These are phyloP conservation scores for Talaromyces sp. DNA, from an alignment of 2,329 filamentous ascomycete species.

Conservation along the genomic window DNA sequence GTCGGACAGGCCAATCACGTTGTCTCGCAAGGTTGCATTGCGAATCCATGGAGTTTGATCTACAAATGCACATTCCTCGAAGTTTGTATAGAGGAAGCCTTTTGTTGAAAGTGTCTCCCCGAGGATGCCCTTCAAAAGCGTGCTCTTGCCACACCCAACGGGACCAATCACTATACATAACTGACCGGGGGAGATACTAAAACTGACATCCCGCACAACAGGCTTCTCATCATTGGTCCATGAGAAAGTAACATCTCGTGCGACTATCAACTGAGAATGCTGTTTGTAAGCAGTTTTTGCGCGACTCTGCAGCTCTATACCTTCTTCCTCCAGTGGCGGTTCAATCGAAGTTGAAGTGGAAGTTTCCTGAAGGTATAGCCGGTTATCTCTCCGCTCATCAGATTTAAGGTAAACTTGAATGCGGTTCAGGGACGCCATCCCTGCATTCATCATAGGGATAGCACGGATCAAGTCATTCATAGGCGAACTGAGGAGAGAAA, in stretches of 20 bases:
- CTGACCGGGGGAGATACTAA: slow-evolving; percentile 57
- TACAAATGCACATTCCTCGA: slow-evolving; percentile 47
- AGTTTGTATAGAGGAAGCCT: slow-evolving; percentile 49
- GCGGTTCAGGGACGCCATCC: slow-evolving; percentile 39
- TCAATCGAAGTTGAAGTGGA: slow-evolving; percentile 20
- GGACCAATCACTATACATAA: slow-evolving; percentile 64
- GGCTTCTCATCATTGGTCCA: slow-evolving; percentile 60
- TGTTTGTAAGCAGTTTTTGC: slow-evolving; percentile 26
- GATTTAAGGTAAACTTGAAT: slow-evolving; percentile 37
- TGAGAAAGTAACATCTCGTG: slow-evolving; percentile 57
- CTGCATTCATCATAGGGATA: slow-evolving; percentile 35
- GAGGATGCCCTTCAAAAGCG: slow-evolving; percentile 53
- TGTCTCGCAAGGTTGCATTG: slow-evolving; percentile 41
- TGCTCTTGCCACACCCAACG: slow-evolving; percentile 65
- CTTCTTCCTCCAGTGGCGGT: slow-evolving; percentile 42
- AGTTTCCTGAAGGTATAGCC: slow-evolving; percentile 53
- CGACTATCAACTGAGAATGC: slow-evolving; percentile 31
- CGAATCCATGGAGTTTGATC: slow-evolving; percentile 43
- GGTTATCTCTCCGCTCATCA: slow-evolving; percentile 45
- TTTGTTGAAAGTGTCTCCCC: slow-evolving; percentile 43
- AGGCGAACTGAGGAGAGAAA: slow-evolving; percentile 25
- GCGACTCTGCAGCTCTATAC: slow-evolving; percentile 31
- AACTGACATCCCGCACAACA: slow-evolving; percentile 55
- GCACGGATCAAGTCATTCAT: slow-evolving; percentile 24
- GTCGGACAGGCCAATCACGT: slow-evolving; percentile 32